phyloP scores from a whole-genome alignment of 129 eudicot genomes.

The Dittrichia graveolens region DNA sequence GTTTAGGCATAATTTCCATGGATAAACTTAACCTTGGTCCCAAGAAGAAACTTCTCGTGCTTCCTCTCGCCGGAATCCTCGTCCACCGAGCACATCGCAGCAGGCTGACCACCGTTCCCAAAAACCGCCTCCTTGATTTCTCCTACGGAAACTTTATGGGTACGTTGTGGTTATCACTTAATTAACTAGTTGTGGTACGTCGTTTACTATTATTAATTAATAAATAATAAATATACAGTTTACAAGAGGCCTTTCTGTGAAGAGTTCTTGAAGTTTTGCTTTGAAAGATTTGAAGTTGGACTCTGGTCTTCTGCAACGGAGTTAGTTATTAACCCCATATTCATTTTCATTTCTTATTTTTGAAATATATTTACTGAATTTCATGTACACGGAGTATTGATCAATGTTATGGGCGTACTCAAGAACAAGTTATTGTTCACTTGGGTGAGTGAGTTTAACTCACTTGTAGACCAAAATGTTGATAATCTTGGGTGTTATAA shows the following conservation, averaged over 20 bases:
- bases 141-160: constrained; percentile 29
- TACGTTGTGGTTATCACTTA: too few relatives aligned
- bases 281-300: constrained; percentile 66
- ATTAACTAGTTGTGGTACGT: too few relatives aligned
- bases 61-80: constrained; percentile 48
- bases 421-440: constrained; percentile 51
- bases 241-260: constrained; percentile 58
- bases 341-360: background rate
- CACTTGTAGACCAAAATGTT: too few relatives aligned
- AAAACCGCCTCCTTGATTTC: constrained; percentile 29
- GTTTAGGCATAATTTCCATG: background rate
- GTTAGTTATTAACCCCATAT: constrained; percentile 25
- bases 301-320: constrained; percentile 64
- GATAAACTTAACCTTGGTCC: constrained; percentile 48
- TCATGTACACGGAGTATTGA: constrained; percentile 33
- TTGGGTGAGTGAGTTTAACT: constrained; percentile 66
- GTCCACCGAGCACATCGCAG: constrained; percentile 43
- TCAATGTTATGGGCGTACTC: constrained; percentile 33
- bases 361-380: background rate
- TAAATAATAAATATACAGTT: constrained; percentile 31
- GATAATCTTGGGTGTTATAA: too few relatives aligned
- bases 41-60: constrained; percentile 57
- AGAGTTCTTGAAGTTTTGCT: constrained; percentile 61
- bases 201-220: too few relatives aligned
- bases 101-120: background rate